A percentile compares a stretch with the other conserved stretches of the same genome.
Conservation (phyloP, 2,329 filamentous ascomycete species). For the Aspergillus novoparasiticus region DNA sequence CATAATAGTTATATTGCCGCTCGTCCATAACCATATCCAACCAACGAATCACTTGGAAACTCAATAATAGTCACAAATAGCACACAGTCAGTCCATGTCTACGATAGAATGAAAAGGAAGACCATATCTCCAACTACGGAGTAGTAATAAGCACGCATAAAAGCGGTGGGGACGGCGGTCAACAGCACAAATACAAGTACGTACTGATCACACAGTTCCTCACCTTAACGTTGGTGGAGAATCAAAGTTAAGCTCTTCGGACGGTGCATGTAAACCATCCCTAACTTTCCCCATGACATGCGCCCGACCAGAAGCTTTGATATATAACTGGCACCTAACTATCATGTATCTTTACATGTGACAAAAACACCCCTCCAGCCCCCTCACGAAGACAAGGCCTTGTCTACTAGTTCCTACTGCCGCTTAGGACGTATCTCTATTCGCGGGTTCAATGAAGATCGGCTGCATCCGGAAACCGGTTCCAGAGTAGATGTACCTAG, state of each 20-base stretch:
- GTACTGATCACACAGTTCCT: background rate
- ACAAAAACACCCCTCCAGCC: background rate
- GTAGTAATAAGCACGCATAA: background rate
- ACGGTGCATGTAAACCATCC: background rate
- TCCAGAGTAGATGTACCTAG: background rate
- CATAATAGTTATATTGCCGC: no score
- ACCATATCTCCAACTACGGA: no score
- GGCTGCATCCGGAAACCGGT: background rate
- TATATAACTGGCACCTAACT: background rate
- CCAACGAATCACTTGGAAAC: no score
- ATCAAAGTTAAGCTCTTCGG: background rate
- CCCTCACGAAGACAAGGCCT: background rate
- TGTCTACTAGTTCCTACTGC: background rate
- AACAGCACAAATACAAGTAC: background rate
- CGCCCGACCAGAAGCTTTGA: background rate
- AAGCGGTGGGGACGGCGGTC: background rate
- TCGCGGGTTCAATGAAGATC: background rate
- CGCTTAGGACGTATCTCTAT: background rate
- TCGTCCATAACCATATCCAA: no score
- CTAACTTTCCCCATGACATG: background rate
- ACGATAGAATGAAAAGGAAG: no score
- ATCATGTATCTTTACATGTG: background rate
- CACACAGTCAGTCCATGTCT: no score
- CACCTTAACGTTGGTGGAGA: background rate
- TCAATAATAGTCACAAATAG: no score